Base-by-base conservation (phyloP, 148 eudicot species). In the Persicaria tinctoria region DNA sequence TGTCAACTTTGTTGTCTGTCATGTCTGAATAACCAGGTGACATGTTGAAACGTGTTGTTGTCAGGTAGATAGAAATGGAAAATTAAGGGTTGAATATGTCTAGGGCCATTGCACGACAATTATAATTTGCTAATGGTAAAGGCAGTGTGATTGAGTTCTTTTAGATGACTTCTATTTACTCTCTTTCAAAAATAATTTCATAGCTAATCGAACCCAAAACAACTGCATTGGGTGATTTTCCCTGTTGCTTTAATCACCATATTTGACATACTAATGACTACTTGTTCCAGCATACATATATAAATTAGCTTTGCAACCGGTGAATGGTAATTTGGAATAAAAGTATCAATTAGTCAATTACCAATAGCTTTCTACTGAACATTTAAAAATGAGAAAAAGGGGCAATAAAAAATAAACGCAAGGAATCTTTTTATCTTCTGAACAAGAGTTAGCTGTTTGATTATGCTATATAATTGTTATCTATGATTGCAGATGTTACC, bases 401-500 rank as follows among this genome's bases (percentile, higher is more conserved):
- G 18, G 38, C 48, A 6, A 38, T 38, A 38, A 16, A 68, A 68
- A 45, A 38, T 1, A 16, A n/a, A 68, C 38, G 46, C 3, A 68
- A 38, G 71, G 71, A 68, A 44, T 14, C 51, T 16, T 23, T n/a
- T 44, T 47, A 45, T 46, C 23, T 45, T 8, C 20, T 41, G 8
- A 12, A 5, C 73, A 45, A 12, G 53, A 45, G n/a, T 10, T 63
- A 63, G 23, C n/a, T 32, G 12, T 70, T 46, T 48, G 27, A 4
- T 18, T 48, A 46, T 68, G 71, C 71, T 68, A 1, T 68, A 46
- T 68, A 38, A 38, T 46, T 17, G 38, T 9, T 48, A 9, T 46
- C 54, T 48, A 14, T 66, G 79, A 66, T 45, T 74, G 90, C 88
- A 93, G 97, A 90, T 93, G 93, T 93, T 93, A 32, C 74, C 97